These are phyloP conservation scores for Pichia gijzeniarum DNA, from an alignment of 805 yeast species.

Conservation along the genomic window DNA sequence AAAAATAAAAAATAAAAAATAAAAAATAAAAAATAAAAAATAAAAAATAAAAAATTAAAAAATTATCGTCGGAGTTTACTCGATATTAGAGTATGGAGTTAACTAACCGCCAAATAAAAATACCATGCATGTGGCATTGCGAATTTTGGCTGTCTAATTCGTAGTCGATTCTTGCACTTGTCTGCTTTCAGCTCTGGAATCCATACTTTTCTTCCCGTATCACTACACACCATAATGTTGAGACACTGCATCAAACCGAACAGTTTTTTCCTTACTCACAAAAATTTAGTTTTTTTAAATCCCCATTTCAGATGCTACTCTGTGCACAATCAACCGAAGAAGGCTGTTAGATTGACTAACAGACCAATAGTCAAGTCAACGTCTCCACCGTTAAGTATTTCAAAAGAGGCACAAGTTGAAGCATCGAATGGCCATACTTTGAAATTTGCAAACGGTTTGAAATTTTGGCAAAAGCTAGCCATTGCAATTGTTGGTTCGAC, in stretches of 20 bases:
- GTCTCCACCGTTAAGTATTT: not conserved
- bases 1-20: not conserved
- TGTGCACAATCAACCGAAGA: not conserved
- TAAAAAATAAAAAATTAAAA: too few species aligned
- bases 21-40: not conserved
- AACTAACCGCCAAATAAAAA: too few species aligned
- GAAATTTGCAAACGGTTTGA: not conserved
- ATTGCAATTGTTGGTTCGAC: slow-evolving; percentile 16
- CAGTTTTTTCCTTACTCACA: too few species aligned
- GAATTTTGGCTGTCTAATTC: too few species aligned
- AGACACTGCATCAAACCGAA: not conserved
- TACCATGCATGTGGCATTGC: too few species aligned
- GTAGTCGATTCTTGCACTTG: too few species aligned
- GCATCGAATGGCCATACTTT: not conserved
- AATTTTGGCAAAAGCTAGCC: slow-evolving; percentile 6
- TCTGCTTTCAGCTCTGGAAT: too few species aligned
- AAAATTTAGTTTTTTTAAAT: not conserved
- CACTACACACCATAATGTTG: too few species aligned
- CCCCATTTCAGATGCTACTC: not conserved
- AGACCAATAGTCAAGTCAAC: not conserved
- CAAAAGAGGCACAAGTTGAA: not conserved
- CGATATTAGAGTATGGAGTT: too few species aligned
- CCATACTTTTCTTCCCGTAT: too few species aligned
- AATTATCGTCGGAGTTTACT: too few species aligned
- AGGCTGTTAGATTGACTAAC: slow-evolving; percentile 9